Base-by-base conservation (phyloP, 2,329 filamentous ascomycete species). In the Tolypocladium endophyticum region DNA sequence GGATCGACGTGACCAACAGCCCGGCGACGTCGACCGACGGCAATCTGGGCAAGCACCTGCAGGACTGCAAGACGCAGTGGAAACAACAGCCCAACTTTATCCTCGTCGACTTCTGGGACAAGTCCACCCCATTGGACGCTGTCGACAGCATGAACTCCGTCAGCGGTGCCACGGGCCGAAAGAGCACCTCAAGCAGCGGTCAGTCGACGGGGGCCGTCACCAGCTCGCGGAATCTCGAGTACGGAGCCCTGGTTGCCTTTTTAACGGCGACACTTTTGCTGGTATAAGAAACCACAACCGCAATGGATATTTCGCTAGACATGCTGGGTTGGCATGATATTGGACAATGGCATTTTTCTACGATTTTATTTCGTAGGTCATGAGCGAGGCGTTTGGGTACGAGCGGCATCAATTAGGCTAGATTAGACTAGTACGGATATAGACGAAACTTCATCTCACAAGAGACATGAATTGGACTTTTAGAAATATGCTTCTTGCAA, bases 41-140 rank as follows among this genome's bases (percentile, higher is more conserved):
- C 9, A 75, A 77, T 57, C 68, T 86, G 50, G 83, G 83, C 52
- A 70, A 71, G 55, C 81, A 85, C 33, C 82, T 83, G 39, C 70
- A 74, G 52, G 71, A 70, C 60, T 92, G 85, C 70, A 73, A 75
- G 58, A 68, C 65, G 3, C 73, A 83, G 62, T 93, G 87, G 77
- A 80, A 81, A n/a, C 72, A 75, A 35, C 76, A 79, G 56, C 88
- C 90, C n/a, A 85, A 80, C 3, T 92, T 90, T 66, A 80, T 90
- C 25, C 79, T 94, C 12, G 88, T 93, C 1, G 90, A 95, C 72
- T 93, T 91, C 72, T 92, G 87, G 72, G 87, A 90, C 70, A 79
- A 86, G 61, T 89, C 87, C 0, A 84, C 87, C 0, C 83, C 88
- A 38, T 83, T 94, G 59, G 77, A 79, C 8, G 86, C 86, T 0